A percentile compares a stretch with the other conserved stretches of the same genome.
These are phyloP conservation scores for Nidularia pulvinata DNA, from an alignment of 768 basidiomycete genomes.

Conservation along the genomic window DNA sequence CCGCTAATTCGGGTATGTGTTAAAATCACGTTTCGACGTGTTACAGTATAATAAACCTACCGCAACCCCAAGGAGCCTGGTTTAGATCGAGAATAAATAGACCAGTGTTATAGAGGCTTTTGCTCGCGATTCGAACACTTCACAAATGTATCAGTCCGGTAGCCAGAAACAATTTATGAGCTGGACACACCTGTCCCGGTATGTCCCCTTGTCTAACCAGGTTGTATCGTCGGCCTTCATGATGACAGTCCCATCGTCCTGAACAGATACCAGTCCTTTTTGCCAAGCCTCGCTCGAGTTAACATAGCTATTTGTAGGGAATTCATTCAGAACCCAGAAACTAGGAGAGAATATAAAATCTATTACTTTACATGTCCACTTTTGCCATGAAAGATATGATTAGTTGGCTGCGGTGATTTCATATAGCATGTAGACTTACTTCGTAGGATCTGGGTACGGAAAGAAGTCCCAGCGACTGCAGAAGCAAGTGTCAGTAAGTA, in stretches of 20 bases:
- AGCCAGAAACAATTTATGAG: neutral
- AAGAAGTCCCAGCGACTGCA: slow-evolving; percentile 60
- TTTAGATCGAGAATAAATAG: slow-evolving; percentile 88
- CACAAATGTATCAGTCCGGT: neutral
- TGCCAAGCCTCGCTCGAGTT: slow-evolving; percentile 53
- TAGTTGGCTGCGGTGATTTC: no score
- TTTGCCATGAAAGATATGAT: slow-evolving; percentile 1
- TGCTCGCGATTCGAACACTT: slow-evolving; percentile 81
- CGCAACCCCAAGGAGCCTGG: slow-evolving; percentile 90
- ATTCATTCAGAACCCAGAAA: no score
- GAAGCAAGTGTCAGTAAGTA: slow-evolving; percentile 1
- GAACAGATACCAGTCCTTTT: slow-evolving; percentile 54
- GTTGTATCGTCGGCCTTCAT: slow-evolving; percentile 83
- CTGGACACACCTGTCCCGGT: slow-evolving; percentile 55
- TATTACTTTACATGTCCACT: slow-evolving; percentile 75
- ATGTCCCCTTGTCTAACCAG: slow-evolving; percentile 49
- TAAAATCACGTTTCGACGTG: neutral
- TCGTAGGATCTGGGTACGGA: slow-evolving; percentile 62
- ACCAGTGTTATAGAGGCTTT: slow-evolving; percentile 67
- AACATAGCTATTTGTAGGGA: slow-evolving; percentile 62
- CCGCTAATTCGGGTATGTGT: slow-evolving; percentile 36
- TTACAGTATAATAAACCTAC: slow-evolving; percentile 32
- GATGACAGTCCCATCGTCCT: slow-evolving; percentile 58
- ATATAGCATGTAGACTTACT: slow-evolving; percentile 36
- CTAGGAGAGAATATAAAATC: slow-evolving; percentile 6